Conservation (phyloP, 2,329 filamentous ascomycete genomes). For the Talaromyces atroroseus region DNA sequence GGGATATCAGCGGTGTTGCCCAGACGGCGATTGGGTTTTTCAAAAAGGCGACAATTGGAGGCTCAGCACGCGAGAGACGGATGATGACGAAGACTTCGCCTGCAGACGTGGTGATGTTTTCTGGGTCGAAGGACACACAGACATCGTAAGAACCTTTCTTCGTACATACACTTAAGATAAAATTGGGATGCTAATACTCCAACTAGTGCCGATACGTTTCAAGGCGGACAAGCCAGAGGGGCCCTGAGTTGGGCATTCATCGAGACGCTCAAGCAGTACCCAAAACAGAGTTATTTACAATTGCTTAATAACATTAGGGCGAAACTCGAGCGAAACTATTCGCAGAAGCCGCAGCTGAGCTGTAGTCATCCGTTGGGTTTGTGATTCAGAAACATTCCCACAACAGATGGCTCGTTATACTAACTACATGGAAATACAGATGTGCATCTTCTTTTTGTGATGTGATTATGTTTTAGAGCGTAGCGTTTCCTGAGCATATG, state of each 20-base stretch:
- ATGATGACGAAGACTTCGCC: constrained; percentile 85
- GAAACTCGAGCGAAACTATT: constrained; percentile 79
- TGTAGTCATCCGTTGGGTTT: constrained; percentile 93
- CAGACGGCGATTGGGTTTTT: constrained; percentile 75
- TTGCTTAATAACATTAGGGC: constrained; percentile 90
- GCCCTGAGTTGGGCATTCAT: constrained; percentile 99
- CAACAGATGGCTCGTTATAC: constrained; percentile 1
- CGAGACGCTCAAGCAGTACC: constrained; percentile 77
- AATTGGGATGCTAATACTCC: not conserved
- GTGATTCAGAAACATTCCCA: not conserved
- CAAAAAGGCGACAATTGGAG: constrained; percentile 78
- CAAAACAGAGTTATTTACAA: constrained; percentile 90
- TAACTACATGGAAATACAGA: constrained; percentile 42
- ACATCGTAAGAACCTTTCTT: constrained; percentile 46
- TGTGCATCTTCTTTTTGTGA: constrained; percentile 61
- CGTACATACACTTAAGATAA: not conserved
- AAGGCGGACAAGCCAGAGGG: constrained; percentile 81
- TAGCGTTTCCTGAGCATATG: not conserved
- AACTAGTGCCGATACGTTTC: constrained; percentile 77
- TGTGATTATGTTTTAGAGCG: constrained; percentile 41
- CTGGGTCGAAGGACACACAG: constrained; percentile 90
- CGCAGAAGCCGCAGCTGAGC: constrained; percentile 92
- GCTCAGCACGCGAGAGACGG: constrained; percentile 71
- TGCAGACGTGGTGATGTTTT: constrained; percentile 97
- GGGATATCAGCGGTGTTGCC: constrained; percentile 76